Base-by-base conservation (phyloP, 108 stramenopile genomes). In the Cylindrotheca closterium region DNA sequence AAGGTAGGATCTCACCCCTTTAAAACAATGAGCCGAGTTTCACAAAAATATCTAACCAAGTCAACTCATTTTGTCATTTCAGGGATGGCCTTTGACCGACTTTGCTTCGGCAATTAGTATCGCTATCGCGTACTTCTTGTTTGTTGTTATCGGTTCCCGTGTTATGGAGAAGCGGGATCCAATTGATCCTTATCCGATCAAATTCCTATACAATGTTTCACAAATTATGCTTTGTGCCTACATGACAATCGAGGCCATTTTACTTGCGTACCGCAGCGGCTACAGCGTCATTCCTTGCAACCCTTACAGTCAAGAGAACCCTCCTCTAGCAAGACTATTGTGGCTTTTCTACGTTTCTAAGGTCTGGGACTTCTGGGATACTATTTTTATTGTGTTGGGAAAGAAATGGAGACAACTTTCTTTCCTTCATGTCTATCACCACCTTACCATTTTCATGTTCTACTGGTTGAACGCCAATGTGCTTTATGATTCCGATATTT, bases 371-470 rank as follows among this genome's bases (percentile, higher is more conserved):
- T 99, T 99, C 79, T 87, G 96, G 88, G 99, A 99, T 76, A 99
- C 99, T 30, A 81, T 98, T 70, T 98, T 99, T 78, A 99, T 99
- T 69, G 94, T 99, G 47, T 59, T 95, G 47, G 94, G 95, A 47
- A 98, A 98, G 80, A 96, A 98, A 77, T 98, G 96, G 96, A 83
- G 94, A 61, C 97, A 98, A 80, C 92, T 99, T 52, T 89, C 88
- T 21, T 98, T 99, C 84, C 81, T 99, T 24, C 99, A 99, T 71
- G 96, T 98, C n/a, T 99, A 98, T 91, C 99, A 99, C 83, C 99
- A 99, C 83, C 81, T 82, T 68, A 96, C 93, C 78, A 99, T 99
- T 70, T 98, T 98, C 75, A 70, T 97, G 73, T 93, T 98, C 67
- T 98, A 98, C 80, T 98, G 99, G 98, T 72, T 98, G 68, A 98